Base-by-base conservation (phyloP, 768 basidiomycete genomes). In the Pisolithus orientalis region DNA sequence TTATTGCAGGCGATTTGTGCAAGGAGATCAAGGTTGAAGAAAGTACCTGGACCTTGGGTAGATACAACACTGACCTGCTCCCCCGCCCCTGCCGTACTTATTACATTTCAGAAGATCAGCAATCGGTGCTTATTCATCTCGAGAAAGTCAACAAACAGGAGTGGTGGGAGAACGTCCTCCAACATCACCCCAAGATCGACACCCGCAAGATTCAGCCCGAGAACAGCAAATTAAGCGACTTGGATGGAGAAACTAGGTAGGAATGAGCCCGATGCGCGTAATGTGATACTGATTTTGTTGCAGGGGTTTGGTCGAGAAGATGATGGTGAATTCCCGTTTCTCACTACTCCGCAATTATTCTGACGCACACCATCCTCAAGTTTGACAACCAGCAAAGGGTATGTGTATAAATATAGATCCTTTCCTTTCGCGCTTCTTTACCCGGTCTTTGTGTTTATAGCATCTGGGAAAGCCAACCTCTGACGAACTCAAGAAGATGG, bases 241-340 rank as follows among this genome's bases (percentile, higher is more conserved):
- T 99, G 21, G 96, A 99, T 62, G 88, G 87, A 10, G 95, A 98
- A 66, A 98, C 95, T 1, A 83, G 90, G 90, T 86, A 59, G 32
- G 71, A 56, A 10, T 40, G 39, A n/a, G n/a, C 44, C 28, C 21
- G 39, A 39, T 47, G 21, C 44, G 27, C 49, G 52, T 13, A 8
- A 47, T 57, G 50, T 14, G 17, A 50, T 39, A 16, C 42, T 61
- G 40, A 65, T 50, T 4, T 38, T 38, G 45, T 58, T 37, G 2
- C 62, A 90, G 96, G 58, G 93, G 90, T 2, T 89, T 99, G 90
- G 96, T 99, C 4, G 96, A 99, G 71, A 99, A 99, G 76, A 99
- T 99, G 96, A 98, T 99, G 95, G 95, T 95, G 72, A 60, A 87
- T 50, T 56, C 44, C 16, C 9, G 14, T 25, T 46, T 39, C 21